Evolutionary conservation across 495 filamentous ascomycete genomes (phyloP), one percentile per base, ranked within the genome.

Genomic region (Filosporella fistucella): DNA sequence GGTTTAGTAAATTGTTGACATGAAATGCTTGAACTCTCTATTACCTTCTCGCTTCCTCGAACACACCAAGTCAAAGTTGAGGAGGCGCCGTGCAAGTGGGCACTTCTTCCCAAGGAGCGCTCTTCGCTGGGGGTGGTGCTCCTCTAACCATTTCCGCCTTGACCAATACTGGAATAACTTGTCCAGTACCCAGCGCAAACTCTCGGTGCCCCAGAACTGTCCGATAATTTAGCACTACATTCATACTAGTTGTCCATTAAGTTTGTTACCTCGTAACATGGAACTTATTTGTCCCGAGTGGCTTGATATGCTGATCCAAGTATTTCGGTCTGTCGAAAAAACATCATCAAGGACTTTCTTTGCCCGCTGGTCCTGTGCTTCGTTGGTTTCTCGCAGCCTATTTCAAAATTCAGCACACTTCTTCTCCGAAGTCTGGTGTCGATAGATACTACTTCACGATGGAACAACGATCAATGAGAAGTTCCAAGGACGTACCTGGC

Each of bases 81-180:
- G 48, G 48, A 32, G 48, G 41, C 20, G 44, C 48, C 2, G 24
- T n/a, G 34, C 48, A 51, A 21, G 33, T 38, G 11, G 44, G 34
- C 1, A 35, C 17, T 10, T 12, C 24, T 14, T 45, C 24, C 48
- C 48, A 51, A 2, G 48, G 48, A 2, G 41, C 41, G 3, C 17
- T 26, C 32, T 29, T 29, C 8, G 17, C 33, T 23, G 30, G 21
- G 2, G 48, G 48, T 23, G 32, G 17, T 4, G 11, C n/a, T n/a
- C 52, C 52, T 39, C 2, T 3, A 18, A 56, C 22, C 11, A 4
- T 53, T 30, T 57, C 46, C 11, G 79, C 82, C 55, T 72, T 75
- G 8, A 88, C 73, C 34, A 88, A 68, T 21, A 84, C 82, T 1
- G 85, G 82, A 46, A 89, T 86, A 6, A 85, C 74, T 36, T 80